phyloP scores from a whole-genome alignment of 208 protist species.

The Trypanosomatidae sp. region DNA sequence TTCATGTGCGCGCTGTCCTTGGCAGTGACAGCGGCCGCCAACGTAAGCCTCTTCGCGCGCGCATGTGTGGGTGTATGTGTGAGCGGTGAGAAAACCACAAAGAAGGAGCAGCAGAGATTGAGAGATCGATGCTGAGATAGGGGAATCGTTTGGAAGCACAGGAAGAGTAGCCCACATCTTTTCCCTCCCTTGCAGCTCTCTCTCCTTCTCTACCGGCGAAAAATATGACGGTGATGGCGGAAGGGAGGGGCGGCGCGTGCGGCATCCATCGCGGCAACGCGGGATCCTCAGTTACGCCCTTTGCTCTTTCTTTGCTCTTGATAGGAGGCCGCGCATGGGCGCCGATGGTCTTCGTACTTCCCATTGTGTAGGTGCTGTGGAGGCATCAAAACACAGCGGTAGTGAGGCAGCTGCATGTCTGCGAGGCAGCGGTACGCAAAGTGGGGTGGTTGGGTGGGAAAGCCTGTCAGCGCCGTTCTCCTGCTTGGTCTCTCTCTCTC shows the following conservation, averaged over 20 bases:
- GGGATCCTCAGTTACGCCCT: background rate
- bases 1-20: background rate
- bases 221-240: background rate
- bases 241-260: background rate
- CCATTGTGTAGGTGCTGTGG: background rate
- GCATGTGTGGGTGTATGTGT: background rate
- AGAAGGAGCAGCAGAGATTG: background rate
- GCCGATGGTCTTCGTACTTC: background rate
- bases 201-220: background rate
- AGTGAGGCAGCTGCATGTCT: background rate
- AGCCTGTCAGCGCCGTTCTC: background rate
- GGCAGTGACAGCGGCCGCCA: no score
- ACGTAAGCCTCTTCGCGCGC: background rate
- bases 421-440: background rate
- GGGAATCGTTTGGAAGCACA: background rate
- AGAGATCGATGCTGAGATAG: background rate
- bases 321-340: background rate
- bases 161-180: background rate
- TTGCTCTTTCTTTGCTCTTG: background rate
- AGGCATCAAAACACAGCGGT: background rate
- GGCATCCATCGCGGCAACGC: background rate
- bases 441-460: slow-evolving; percentile 1
- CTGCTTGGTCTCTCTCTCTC: background rate
- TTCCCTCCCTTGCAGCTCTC: background rate
- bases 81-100: background rate